Conservation (phyloP, 371 early-diverging fungal species). For the Gilbertella persicaria region DNA sequence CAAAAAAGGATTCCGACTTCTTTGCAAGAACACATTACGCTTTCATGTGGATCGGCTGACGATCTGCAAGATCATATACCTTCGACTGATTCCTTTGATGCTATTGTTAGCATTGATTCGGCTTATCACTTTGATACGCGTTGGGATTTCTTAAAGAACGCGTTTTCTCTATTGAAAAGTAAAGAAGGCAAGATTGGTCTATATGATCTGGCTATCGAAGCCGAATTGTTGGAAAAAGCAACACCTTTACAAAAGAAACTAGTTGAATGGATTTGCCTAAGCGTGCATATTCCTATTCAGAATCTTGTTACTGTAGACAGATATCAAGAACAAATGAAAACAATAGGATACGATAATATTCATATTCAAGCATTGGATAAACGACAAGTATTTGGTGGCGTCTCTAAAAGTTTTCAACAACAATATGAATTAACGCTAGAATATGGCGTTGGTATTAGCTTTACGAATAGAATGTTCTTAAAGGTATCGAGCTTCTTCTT, state of each 20-base stretch:
- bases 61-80: conserved; percentile 15
- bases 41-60: conserved; percentile 41
- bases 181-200: conserved; percentile 45
- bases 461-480: conserved; percentile 16
- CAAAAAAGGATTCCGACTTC: conserved; percentile 4
- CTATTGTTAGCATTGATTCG: conserved; percentile 56
- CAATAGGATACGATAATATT: conserved; percentile 20
- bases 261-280: conserved; percentile 10
- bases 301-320: conserved; percentile 31
- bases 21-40: conserved; percentile 1
- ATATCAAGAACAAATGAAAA: conserved; percentile 16
- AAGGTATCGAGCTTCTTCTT: conserved; percentile 15
- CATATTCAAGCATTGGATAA: conserved; percentile 11
- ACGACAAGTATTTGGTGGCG: conserved; percentile 28
- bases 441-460: conserved; percentile 15
- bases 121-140: conserved; percentile 63
- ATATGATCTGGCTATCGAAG: conserved; percentile 37
- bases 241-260: conserved; percentile 11
- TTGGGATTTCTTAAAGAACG: conserved; percentile 44
- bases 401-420: conserved; percentile 8
- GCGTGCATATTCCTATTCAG: conserved; percentile 23
- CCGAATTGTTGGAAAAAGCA: conserved; percentile 8
- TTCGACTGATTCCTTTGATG: conserved; percentile 24
- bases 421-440: conserved; percentile 6
- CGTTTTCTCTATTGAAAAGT: conserved; percentile 19